phyloP scores from a whole-genome alignment of 176 grass and related monocot species.

The Pontederia paniculata region DNA sequence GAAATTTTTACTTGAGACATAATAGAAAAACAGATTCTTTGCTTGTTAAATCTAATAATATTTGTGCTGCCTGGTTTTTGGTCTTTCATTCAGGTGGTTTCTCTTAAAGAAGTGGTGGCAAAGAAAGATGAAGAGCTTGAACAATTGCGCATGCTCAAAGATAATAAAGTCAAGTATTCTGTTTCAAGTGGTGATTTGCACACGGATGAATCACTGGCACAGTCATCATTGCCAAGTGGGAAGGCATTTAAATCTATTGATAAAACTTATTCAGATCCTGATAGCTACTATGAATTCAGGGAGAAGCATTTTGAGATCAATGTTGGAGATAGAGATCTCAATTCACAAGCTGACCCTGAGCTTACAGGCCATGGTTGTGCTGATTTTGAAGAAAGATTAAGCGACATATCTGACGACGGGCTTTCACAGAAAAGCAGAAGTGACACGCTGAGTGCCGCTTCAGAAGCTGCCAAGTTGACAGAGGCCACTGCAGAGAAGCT shows the following conservation, averaged over 20 bases:
- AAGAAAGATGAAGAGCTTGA: slow-evolving; percentile 87
- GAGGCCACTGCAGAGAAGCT: slow-evolving; percentile 20
- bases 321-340: slow-evolving; percentile 10
- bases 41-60: neutral
- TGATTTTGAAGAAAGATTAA: slow-evolving; percentile 48
- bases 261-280: slow-evolving; percentile 15
- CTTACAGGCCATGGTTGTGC: slow-evolving; percentile 29
- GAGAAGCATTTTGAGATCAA: slow-evolving; percentile 24
- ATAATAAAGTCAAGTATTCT: slow-evolving; percentile 40
- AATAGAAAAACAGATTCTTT: neutral
- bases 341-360: slow-evolving; percentile 16
- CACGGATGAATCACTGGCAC: slow-evolving; percentile 26
- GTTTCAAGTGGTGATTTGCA: slow-evolving; percentile 20
- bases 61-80: neutral
- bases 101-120: slow-evolving; percentile 70
- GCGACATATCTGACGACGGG: slow-evolving; percentile 50
- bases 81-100: slow-evolving; percentile 54
- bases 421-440: slow-evolving; percentile 53
- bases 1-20: too few species aligned
- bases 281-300: slow-evolving; percentile 22
- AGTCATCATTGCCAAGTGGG: slow-evolving; percentile 29
- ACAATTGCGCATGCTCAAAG: slow-evolving; percentile 50
- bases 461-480: slow-evolving; percentile 16
- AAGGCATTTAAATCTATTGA: slow-evolving; percentile 6
- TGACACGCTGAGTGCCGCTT: slow-evolving; percentile 43